These are phyloP conservation scores for Dactylellina drechsleri DNA, from an alignment of 2,329 filamentous ascomycete genomes.

Conservation along the genomic window DNA sequence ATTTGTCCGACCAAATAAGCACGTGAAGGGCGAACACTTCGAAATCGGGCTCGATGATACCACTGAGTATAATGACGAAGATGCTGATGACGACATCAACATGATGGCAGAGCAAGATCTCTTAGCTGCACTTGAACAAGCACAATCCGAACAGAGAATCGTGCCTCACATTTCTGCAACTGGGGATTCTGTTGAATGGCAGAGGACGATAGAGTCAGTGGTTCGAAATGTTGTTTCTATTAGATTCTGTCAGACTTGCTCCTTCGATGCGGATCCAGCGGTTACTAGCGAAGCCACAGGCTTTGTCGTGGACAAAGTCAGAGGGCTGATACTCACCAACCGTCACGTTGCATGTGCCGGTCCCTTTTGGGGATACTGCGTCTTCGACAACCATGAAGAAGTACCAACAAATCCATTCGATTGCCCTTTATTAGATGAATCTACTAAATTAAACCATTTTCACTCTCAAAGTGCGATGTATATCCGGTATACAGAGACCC, in stretches of 20 bases:
- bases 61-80: slow-evolving; percentile 54
- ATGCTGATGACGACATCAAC: slow-evolving; percentile 50
- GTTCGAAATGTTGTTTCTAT: slow-evolving; percentile 98
- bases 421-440: neutral
- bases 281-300: slow-evolving; percentile 95
- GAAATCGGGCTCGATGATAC: slow-evolving; percentile 50
- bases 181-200: slow-evolving; percentile 84
- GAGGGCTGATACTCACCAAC: slow-evolving; percentile 88
- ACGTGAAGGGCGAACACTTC: slow-evolving; percentile 56
- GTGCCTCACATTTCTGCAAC: slow-evolving; percentile 63
- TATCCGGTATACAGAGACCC: slow-evolving; percentile 97
- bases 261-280: slow-evolving; percentile 96
- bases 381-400: slow-evolving; percentile 98
- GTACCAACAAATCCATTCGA: slow-evolving; percentile 61
- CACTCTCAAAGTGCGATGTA: slow-evolving; percentile 77
- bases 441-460: neutral
- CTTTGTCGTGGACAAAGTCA: slow-evolving; percentile 94
- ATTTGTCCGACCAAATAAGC: slow-evolving; percentile 57
- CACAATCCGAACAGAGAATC: slow-evolving; percentile 55
- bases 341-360: slow-evolving; percentile 93
- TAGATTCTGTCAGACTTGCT: slow-evolving; percentile 96
- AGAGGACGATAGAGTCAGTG: slow-evolving; percentile 91
- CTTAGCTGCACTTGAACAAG: slow-evolving; percentile 52
- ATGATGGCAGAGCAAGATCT: slow-evolving; percentile 53
- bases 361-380: slow-evolving; percentile 96